These are phyloP conservation scores for Penicillium sp. DNA, from an alignment of 2,329 filamentous ascomycete species.

Conservation along the genomic window DNA sequence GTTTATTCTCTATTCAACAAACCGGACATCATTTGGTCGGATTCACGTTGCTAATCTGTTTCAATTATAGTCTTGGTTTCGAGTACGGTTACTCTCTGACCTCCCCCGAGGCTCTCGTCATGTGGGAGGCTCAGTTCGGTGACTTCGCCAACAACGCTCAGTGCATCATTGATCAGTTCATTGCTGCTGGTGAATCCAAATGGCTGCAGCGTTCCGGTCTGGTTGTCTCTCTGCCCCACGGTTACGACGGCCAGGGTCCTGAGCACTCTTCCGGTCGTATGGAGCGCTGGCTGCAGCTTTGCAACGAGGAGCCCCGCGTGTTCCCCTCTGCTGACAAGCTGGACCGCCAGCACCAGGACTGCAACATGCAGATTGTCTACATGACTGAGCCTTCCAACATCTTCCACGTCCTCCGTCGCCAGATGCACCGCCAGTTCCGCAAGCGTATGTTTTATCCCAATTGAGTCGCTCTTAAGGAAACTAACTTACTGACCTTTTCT, in stretches of 20 bases:
- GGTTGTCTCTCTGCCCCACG: conserved; percentile 94
- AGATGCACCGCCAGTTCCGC: conserved; percentile 99
- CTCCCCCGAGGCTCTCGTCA: conserved; percentile 94
- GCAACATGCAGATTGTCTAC: conserved; percentile 98
- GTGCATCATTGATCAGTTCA: conserved; percentile 98
- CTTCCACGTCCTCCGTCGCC: conserved; percentile 94
- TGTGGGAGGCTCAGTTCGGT: conserved; percentile 99
- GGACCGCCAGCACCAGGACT: conserved; percentile 97
- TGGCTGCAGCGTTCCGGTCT: conserved; percentile 98
- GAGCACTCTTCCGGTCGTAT: conserved; percentile 98
- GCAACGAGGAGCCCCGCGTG: conserved; percentile 94
- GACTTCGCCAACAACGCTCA: conserved; percentile 99
- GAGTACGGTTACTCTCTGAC: conserved; percentile 98
- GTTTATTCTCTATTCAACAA: conserved; percentile 21
- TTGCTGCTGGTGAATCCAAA: conserved; percentile 96
- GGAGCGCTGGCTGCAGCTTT: conserved; percentile 95
- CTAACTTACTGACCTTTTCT: conserved; percentile 24
- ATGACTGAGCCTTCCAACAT: conserved; percentile 95
- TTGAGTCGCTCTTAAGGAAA: not conserved
- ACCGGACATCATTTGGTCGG: conserved; percentile 39
- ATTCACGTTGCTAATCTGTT: conserved; percentile 59
- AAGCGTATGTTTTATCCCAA: conserved; percentile 73
- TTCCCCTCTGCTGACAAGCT: conserved; percentile 90
- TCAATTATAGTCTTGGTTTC: conserved; percentile 77
- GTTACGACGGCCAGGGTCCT: conserved; percentile 96